Evolutionary conservation across 2,329 filamentous ascomycete genomes (phyloP), one percentile per base, ranked within the genome.

Genomic region (Sarocladium strictum): DNA sequence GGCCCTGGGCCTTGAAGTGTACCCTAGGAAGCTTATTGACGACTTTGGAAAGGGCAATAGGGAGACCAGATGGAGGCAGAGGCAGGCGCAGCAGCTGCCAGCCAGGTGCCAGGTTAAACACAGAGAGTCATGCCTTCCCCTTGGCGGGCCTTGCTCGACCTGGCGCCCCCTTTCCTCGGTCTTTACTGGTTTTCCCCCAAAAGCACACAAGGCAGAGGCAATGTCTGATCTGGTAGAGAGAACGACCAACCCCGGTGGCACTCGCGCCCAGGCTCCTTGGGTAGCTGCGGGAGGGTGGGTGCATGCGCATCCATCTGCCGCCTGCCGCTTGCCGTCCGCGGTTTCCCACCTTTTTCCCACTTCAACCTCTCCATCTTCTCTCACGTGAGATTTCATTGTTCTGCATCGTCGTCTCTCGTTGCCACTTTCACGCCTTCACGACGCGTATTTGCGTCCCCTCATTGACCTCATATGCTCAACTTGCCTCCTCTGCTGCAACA

Each of bases 311-410:
- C n/a, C 43, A 47, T 47, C 43, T 47, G 43, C 43, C 43, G 24
- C 43, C 43, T 27, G 23, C 40, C 40, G 40, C 40, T 15, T 43
- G 40, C 43, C 43, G 43, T 17, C 43, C 24, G 24, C 14, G 27
- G 43, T 27, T 47, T 47, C 24, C 43, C 43, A n/a, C 43, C 10
- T 7, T 23, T 47, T 38, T 38, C 35, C 7, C 17, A 23, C 24
- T 26, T 29, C 24, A 7, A 15, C n/a, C 23, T 47, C n/a, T 47
- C 43, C 43, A 7, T n/a, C 19, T 47, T 7, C 24, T 29, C 24
- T 47, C 43, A 47, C 43, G 43, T 47, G 43, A 47, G 43, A 24
- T 11, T 23, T 47, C 43, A 47, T 47, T 3, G 12, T 47, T n/a
- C 3, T 26, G 43, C 24, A 47, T 29, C 40, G 17, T 7, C n/a